Conservation (phyloP, 148 eudicot genomes). For the Silene uniflora region DNA sequence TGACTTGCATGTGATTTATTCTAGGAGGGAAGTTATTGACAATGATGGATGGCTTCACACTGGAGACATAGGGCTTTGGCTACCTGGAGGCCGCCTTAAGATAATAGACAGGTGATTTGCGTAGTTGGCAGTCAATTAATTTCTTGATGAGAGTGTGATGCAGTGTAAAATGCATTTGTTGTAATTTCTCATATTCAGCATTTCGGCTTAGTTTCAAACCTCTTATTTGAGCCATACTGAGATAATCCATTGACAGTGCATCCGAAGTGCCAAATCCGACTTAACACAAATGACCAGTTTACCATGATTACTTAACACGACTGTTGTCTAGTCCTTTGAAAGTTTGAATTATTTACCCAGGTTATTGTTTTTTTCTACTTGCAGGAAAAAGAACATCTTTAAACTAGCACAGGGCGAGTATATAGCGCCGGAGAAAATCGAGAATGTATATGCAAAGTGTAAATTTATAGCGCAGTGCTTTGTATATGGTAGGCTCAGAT, state of each 20-base stretch:
- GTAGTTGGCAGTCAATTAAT: not conserved
- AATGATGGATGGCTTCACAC: conserved; percentile 93
- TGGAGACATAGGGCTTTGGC: conserved; percentile 93
- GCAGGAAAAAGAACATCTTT: conserved; percentile 94
- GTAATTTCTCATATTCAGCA: not conserved
- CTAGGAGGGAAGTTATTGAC: conserved; percentile 88
- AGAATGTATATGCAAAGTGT: conserved; percentile 86
- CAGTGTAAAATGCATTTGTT: not conserved
- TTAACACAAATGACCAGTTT: not conserved
- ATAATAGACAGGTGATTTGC: conserved; percentile 77
- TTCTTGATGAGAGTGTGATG: not conserved
- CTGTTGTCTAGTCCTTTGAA: not conserved
- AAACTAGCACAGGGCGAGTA: conserved; percentile 93
- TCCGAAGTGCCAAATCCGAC: not conserved
- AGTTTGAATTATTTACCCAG: not conserved
- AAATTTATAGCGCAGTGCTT: conserved; percentile 79
- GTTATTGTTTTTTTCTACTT: conserved; percentile 6
- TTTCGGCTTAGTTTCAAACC: not conserved
- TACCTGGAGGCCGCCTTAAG: conserved; percentile 93
- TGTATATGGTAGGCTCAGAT: conserved; percentile 54
- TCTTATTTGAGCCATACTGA: not conserved
- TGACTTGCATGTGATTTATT: conserved; percentile 18
- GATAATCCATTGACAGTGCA: not conserved
- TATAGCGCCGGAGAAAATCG: conserved; percentile 90
- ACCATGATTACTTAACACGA: not conserved